A percentile compares a stretch with the other conserved stretches of the same genome.
Evolutionary conservation across 1,139 yeast species (phyloP).

Genomic region (Suhomyces atakaporum): DNA sequence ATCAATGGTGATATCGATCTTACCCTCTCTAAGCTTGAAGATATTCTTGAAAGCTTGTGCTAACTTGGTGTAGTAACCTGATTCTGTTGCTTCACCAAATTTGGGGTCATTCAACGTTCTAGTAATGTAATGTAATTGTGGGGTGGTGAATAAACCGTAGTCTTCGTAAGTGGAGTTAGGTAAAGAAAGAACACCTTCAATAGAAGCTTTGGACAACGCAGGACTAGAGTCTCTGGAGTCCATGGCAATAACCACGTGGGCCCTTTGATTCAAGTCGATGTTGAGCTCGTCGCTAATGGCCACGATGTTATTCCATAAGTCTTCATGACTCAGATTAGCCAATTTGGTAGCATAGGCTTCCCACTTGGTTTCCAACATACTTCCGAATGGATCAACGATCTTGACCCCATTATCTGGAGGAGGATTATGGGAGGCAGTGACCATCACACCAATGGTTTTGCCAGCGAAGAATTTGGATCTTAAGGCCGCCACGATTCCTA

Average conservation of each 20-base stretch:
- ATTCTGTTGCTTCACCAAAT: constrained; percentile 66
- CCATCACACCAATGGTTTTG: constrained; percentile 83
- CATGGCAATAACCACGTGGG: constrained; percentile 57
- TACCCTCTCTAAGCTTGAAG: constrained; percentile 25
- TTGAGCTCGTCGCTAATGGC: constrained; percentile 33
- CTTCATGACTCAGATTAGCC: constrained; percentile 65
- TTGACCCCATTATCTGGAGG: constrained; percentile 96
- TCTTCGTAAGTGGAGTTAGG: constrained; percentile 51
- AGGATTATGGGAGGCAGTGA: constrained; percentile 96
- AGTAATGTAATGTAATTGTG: constrained; percentile 89
- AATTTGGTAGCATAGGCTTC: constrained; percentile 76
- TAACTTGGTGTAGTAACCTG: constrained; percentile 72
- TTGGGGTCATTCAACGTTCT: constrained; percentile 63
- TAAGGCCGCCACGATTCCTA: constrained; percentile 78
- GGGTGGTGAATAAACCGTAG: constrained; percentile 82
- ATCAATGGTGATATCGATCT: constrained; percentile 64
- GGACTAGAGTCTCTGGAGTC: constrained; percentile 84
- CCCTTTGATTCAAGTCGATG: constrained; percentile 40
- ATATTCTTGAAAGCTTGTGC: constrained; percentile 42
- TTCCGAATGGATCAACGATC: constrained; percentile 90
- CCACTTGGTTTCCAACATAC: constrained; percentile 87
- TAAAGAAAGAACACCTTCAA: constrained; percentile 61
- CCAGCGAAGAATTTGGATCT: constrained; percentile 74
- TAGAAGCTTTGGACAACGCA: constrained; percentile 58
- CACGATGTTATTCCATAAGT: constrained; percentile 29